Evolutionary conservation across 305 asterid species (phyloP), one percentile per base, ranked within the genome.

Genomic region (Striga hermonthica): DNA sequence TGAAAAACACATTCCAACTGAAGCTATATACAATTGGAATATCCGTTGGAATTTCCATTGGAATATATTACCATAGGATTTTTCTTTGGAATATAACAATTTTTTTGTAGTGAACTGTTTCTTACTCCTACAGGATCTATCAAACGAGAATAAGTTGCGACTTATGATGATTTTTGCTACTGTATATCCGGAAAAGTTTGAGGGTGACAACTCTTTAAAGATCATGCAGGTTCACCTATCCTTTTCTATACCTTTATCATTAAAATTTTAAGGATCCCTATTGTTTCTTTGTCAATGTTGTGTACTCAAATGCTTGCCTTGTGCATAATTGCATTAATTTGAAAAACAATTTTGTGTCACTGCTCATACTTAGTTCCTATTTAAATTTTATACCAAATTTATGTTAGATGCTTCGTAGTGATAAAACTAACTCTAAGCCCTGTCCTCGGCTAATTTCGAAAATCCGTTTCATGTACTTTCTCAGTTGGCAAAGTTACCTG

Each of bases 101-200:
- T n/a, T n/a, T n/a, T n/a, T n/a, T n/a, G n/a, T n/a, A n/a, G n/a
- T n/a, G n/a, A n/a, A 69, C 48, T 47, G 38, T 57, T 60, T 53
- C 43, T 74, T 63, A 71, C 12, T 15, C 58, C 58, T 78, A 56
- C 82, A 90, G 97, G 87, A 79, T 40, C 75, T 81, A 68, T 41
- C 68, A 41, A 37, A 34, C 56, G 87, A 81, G 73, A 84, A 84
- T 71, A 86, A 75, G 74, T 67, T 88, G 60, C 87, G 97, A 57
- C 82, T 90, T 72, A 81, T 90, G 95, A 79, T 88, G 90, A 83
- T 88, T 70, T 90, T 84, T 79, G 90, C 97, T 60, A 60, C 74
- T 37, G 87, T 82, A 40, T 79, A 80, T 76, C 97, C 97, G 40
- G 97, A 88, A 64, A 88, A 88, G 70, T 81, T 86, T 69, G 97